phyloP scores from a whole-genome alignment of 768 basidiomycete species.

The Mycena albidolilacea region DNA sequence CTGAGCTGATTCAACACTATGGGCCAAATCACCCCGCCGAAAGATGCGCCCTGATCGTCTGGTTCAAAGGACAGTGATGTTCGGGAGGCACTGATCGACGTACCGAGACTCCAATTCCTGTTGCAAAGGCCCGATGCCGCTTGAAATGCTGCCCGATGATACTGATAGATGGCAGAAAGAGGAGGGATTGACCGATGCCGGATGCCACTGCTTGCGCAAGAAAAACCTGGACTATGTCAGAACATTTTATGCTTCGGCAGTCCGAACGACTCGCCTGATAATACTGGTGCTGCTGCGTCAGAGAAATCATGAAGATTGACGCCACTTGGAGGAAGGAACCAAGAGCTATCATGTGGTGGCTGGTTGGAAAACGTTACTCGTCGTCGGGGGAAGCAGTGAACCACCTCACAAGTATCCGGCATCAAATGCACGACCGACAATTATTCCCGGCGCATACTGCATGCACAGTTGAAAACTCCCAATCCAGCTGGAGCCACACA shows the following conservation, averaged over 20 bases:
- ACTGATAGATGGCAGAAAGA: slow-evolving; percentile 32
- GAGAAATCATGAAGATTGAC: slow-evolving; percentile 34
- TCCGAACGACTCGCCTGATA: slow-evolving; percentile 21
- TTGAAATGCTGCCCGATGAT: slow-evolving; percentile 35
- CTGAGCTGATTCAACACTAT: slow-evolving; percentile 33
- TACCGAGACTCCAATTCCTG: slow-evolving; percentile 32
- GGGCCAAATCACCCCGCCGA: slow-evolving; percentile 35
- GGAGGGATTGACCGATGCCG: slow-evolving; percentile 31
- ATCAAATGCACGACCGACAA: slow-evolving; percentile 33
- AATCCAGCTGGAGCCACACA: slow-evolving; percentile 21
- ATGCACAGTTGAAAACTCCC: slow-evolving; percentile 34
- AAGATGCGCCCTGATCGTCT: slow-evolving; percentile 25
- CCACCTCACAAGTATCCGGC: slow-evolving; percentile 33
- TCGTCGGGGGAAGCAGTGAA: neutral
- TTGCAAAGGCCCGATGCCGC: slow-evolving; percentile 29
- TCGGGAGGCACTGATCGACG: neutral
- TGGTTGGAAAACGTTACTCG: neutral
- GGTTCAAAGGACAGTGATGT: neutral
- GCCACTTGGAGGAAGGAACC: slow-evolving; percentile 31
- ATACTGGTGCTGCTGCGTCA: slow-evolving; percentile 29
- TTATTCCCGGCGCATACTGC: slow-evolving; percentile 34
- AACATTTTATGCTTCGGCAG: neutral
- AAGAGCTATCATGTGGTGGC: slow-evolving; percentile 34
- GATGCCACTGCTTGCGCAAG: slow-evolving; percentile 31
- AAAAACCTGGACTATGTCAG: slow-evolving; percentile 23